Evolutionary conservation across 176 grass and related monocot genomes (phyloP), one percentile per base, ranked within the genome.

Genomic region (Chloris gayana): DNA sequence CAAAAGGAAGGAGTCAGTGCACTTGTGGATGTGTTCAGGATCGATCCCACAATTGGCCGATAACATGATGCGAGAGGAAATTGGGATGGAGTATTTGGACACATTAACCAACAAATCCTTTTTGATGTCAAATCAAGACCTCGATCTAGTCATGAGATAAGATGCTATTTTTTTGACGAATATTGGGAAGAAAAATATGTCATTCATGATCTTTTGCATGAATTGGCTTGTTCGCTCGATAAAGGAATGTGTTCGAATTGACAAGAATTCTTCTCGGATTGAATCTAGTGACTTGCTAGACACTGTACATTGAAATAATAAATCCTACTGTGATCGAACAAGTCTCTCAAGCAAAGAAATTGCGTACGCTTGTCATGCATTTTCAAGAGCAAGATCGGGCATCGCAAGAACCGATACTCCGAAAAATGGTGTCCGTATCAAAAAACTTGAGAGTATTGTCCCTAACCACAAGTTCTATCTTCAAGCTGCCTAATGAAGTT

Each of bases 171-270:
- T 0, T 27, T 34, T 84, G 1, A 45, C 33, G 82, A 84, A 46
- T 76, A 76, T 4, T 46, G 18, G 9, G 72, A 76, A 57, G 49
- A 80, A 73, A 10, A 0, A 72, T 74, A 82, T 26, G 10, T 67
- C 17, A 61, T 92, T 69, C 74, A 75, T 80, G 90, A 88, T 56
- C 61, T 92, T 37, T 75, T 87, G 53, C 49, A 86, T 83, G 90
- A 88, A 2, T 70, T 92, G 73, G 90, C 73, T 32, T 3, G 1
- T 35, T 77, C 58, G 42, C 73, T 92, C 78, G 57, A 29, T 44
- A 4, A 87, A 73, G 26, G 89, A 92, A 92, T 92, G 86, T 5
- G 15, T 44, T 42, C 60, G 68, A 76, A 21, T 88, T 45, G 72
- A 74, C 53, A 63, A 26, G 0, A 65, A 31, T 0, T 76, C 61